phyloP scores from a whole-genome alignment of 1,284 basidiomycete species.

The Leccinum pseudoinsigne region DNA sequence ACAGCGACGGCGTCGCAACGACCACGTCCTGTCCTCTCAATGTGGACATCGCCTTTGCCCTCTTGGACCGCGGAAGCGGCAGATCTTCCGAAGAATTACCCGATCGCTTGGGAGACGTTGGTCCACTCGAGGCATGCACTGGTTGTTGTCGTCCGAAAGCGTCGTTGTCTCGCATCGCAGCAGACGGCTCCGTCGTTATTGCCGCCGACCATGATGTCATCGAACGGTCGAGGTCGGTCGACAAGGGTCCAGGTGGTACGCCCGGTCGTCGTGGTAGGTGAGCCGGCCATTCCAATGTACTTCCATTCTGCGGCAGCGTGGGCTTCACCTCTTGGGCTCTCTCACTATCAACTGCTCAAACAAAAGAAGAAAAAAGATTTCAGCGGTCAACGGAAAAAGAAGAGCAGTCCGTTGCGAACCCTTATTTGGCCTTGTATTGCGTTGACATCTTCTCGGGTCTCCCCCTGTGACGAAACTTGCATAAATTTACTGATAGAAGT shows the following conservation, averaged over 20 bases:
- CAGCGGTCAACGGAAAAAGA: conserved; percentile 44
- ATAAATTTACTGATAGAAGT: conserved; percentile 41
- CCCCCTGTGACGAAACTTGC: conserved; percentile 30
- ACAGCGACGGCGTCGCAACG: conserved; percentile 23
- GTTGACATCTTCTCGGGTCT: conserved; percentile 28
- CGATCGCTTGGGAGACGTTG: conserved; percentile 26
- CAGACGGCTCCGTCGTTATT: conserved; percentile 11
- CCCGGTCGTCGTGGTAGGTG: conserved; percentile 31
- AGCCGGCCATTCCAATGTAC: conserved; percentile 22
- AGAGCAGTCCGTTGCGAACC: conserved; percentile 63
- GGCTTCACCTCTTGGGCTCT: conserved; percentile 20
- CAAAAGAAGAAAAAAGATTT: conserved; percentile 43
- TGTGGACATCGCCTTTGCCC: conserved; percentile 18
- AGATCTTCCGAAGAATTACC: conserved; percentile 23
- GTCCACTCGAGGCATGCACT: conserved; percentile 1
- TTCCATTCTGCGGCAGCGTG: conserved; percentile 15
- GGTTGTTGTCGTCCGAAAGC: conserved; percentile 3
- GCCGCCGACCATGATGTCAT: conserved; percentile 12
- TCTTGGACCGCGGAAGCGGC: conserved; percentile 18
- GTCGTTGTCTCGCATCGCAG: conserved; percentile 17
- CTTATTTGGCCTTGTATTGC: conserved; percentile 55
- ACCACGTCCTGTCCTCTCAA: conserved; percentile 21
- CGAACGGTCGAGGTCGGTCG: conserved; percentile 16
- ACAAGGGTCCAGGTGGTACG: conserved; percentile 12
- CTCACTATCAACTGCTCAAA: conserved; percentile 52